A percentile compares a stretch with the other conserved stretches of the same genome.
Evolutionary conservation across 1,139 yeast species (phyloP).

Genomic region (Sugiyamaella neomexicana): DNA sequence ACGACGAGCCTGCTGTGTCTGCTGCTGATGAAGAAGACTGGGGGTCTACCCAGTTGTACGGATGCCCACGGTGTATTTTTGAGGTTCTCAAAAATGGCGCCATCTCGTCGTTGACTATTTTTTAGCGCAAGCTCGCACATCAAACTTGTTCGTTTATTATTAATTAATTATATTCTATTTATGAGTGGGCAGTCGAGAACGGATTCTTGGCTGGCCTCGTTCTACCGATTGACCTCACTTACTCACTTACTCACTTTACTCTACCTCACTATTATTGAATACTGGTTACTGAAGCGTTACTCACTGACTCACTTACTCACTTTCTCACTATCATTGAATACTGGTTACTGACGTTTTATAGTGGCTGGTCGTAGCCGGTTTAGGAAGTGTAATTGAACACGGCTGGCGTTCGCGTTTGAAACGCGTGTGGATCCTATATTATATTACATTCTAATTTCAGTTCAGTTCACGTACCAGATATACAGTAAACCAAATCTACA

Average conservation of each 20-base stretch:
- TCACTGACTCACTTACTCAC: too few species aligned
- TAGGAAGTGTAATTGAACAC: constrained; percentile 8
- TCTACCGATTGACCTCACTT: too few species aligned
- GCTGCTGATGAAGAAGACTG: constrained; percentile 28
- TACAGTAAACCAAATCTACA: too few species aligned
- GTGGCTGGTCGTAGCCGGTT: constrained; percentile 6
- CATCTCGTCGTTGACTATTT: constrained; percentile 33
- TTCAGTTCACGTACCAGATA: not conserved
- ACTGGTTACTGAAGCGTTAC: too few species aligned
- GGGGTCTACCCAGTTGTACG: constrained; percentile 36
- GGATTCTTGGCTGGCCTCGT: too few species aligned
- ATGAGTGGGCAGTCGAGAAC: too few species aligned
- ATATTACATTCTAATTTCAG: not conserved
- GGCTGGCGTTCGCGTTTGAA: constrained; percentile 8
- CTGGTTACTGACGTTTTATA: too few species aligned
- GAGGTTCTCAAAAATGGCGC: constrained; percentile 34
- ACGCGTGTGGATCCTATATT: constrained; percentile 5
- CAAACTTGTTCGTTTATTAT: not conserved
- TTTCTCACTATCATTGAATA: too few species aligned
- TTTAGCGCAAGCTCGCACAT: constrained; percentile 16
- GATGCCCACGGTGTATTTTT: constrained; percentile 32
- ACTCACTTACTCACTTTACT: too few species aligned
- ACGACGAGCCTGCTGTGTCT: constrained; percentile 21
- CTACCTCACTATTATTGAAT: too few species aligned
- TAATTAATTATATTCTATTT: not conserved